Conservation (phyloP, 176 grass and related monocot species). For the Lolium perenne region DNA sequence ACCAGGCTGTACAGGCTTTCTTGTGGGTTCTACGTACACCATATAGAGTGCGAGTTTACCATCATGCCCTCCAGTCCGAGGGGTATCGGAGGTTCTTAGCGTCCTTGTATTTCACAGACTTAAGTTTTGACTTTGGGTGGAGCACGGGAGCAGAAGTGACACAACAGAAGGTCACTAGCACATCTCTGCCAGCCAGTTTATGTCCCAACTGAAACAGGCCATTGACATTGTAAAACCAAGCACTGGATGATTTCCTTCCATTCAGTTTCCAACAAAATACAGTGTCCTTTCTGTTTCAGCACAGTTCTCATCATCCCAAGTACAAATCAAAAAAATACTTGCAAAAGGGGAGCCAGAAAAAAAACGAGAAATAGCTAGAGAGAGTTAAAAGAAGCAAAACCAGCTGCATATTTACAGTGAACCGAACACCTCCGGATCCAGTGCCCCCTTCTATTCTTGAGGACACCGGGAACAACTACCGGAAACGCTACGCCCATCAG, state of each 20-base stretch:
- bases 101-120: too few species aligned
- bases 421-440: background rate
- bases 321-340: slow-evolving; percentile 7
- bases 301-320: slow-evolving; percentile 45
- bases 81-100: too few species aligned
- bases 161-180: background rate
- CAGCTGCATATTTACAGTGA: slow-evolving; percentile 58
- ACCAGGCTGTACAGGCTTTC: too few species aligned
- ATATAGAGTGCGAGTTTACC: too few species aligned
- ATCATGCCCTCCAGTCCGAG: too few species aligned
- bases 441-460: slow-evolving; percentile 2
- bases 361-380: slow-evolving; percentile 15
- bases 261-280: slow-evolving; percentile 32
- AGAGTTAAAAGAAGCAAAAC: background rate
- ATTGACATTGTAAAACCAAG: slow-evolving; percentile 15
- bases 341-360: background rate
- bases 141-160: too few species aligned
- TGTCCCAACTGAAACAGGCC: slow-evolving; percentile 20
- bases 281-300: slow-evolving; percentile 37
- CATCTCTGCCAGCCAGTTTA: background rate
- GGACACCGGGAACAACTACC: background rate
- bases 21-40: too few species aligned
- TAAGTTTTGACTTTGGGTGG: too few species aligned
- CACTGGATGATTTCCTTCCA: slow-evolving; percentile 1
- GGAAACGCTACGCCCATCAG: slow-evolving; percentile 22